phyloP scores from a whole-genome alignment of 73 alveolate species.

The Uronychia binucleata region DNA sequence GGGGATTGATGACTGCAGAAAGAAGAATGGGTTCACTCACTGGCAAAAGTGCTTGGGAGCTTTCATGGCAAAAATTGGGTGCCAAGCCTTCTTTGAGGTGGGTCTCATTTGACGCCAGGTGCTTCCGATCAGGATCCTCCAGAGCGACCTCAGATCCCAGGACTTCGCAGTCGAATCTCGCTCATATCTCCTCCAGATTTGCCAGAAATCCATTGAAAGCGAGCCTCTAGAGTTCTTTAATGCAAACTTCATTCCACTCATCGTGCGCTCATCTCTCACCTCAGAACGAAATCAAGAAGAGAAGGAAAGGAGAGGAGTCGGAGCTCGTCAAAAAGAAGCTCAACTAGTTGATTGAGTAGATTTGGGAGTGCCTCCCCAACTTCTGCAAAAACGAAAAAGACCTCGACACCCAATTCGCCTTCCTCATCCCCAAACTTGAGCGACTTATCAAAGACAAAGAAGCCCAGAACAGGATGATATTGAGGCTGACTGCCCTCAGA shows the following conservation, averaged over 20 bases:
- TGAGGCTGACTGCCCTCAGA: slow-evolving; percentile 25
- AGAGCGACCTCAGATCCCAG: slow-evolving; percentile 27
- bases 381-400: slow-evolving; percentile 19
- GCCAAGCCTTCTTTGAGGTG: slow-evolving; percentile 47
- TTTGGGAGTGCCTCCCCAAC: slow-evolving; percentile 57
- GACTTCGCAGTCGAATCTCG: slow-evolving; percentile 45
- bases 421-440: slow-evolving; percentile 32
- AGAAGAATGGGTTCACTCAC: background rate
- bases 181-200: slow-evolving; percentile 39
- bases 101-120: no score
- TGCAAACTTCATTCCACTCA: slow-evolving; percentile 40
- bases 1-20: slow-evolving; percentile 4
- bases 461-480: background rate
- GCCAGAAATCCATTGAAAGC: slow-evolving; percentile 14
- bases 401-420: slow-evolving; percentile 36
- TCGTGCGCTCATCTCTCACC: background rate
- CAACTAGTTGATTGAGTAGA: slow-evolving; percentile 32
- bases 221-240: slow-evolving; percentile 40
- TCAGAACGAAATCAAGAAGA: background rate
- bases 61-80: slow-evolving; percentile 32
- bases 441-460: slow-evolving; percentile 32
- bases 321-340: slow-evolving; percentile 14
- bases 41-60: slow-evolving; percentile 55
- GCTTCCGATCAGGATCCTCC: slow-evolving; percentile 33
- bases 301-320: background rate